phyloP scores from a whole-genome alignment of 257 asterid genomes.

The Plantago ovata region DNA sequence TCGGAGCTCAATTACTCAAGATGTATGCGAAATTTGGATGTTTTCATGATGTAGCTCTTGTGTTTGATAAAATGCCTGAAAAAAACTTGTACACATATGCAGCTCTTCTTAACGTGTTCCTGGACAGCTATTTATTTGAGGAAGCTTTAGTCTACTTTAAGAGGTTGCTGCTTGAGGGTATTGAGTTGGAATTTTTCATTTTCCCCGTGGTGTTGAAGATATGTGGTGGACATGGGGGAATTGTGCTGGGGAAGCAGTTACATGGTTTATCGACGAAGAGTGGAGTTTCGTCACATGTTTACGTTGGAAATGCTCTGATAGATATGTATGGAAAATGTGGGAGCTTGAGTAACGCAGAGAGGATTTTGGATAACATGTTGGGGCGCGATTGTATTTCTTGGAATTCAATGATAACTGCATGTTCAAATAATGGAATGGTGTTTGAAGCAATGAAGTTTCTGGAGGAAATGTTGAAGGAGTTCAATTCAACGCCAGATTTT shows the following conservation, averaged over 20 bases:
- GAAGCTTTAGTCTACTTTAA: conserved; percentile 42
- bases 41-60: conserved; percentile 23
- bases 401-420: conserved; percentile 71
- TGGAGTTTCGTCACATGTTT: conserved; percentile 47
- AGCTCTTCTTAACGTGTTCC: conserved; percentile 37
- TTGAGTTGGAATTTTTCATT: conserved; percentile 63
- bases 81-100: conserved; percentile 58
- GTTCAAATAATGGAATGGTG: conserved; percentile 50
- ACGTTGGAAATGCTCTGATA: conserved; percentile 69
- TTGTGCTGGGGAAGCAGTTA: conserved; percentile 60
- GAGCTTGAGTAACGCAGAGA: conserved; percentile 47
- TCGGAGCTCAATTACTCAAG: conserved; percentile 52
- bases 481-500: conserved; percentile 35
- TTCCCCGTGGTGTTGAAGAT: conserved; percentile 64
- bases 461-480: conserved; percentile 42
- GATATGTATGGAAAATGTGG: conserved; percentile 80
- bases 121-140: conserved; percentile 35
- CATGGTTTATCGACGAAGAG: conserved; percentile 50
- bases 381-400: conserved; percentile 64
- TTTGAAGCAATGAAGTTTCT: conserved; percentile 44
- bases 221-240: conserved; percentile 62
- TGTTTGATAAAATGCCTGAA: conserved; percentile 64
- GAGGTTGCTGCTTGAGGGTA: conserved; percentile 41
- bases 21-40: conserved; percentile 48
- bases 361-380: conserved; percentile 35